phyloP scores from a whole-genome alignment of 176 grass and related monocot species.

The Juncus inflexus region DNA sequence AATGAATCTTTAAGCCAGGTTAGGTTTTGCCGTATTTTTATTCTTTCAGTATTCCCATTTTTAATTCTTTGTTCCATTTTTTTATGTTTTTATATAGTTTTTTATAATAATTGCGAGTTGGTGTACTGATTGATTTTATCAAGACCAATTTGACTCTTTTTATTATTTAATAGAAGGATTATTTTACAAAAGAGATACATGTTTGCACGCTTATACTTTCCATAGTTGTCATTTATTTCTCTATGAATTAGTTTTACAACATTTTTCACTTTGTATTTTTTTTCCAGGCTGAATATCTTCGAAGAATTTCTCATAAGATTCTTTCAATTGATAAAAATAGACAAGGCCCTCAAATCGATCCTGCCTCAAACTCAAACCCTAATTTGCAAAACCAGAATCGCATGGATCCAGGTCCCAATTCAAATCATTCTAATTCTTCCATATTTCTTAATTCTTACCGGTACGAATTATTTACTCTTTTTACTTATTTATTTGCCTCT shows the following conservation, averaged over 20 bases:
- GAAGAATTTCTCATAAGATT: conserved; percentile 85
- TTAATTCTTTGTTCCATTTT: background rate
- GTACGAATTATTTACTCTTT: too few relatives aligned
- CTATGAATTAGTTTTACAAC: conserved; percentile 3
- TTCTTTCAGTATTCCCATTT: background rate
- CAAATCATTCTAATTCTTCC: conserved; percentile 40
- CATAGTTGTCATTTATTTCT: background rate
- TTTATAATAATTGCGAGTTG: background rate
- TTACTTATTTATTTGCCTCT: too few relatives aligned
- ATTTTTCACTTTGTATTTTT: conserved; percentile 13
- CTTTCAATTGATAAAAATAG: conserved; percentile 44
- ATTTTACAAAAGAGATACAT: background rate
- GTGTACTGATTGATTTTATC: background rate
- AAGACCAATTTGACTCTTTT: conserved; percentile 19
- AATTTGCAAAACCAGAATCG: conserved; percentile 10
- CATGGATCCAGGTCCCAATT: conserved; percentile 45
- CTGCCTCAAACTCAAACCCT: too few relatives aligned
- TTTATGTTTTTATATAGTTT: background rate
- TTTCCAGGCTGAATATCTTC: conserved; percentile 76
- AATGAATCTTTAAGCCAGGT: conserved; percentile 52
- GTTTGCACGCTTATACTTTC: background rate
- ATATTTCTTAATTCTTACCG: conserved; percentile 32
- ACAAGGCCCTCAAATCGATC: conserved; percentile 8
- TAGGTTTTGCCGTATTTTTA: background rate
- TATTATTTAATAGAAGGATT: background rate